Evolutionary conservation across 768 basidiomycete genomes (phyloP).

Genomic region (Russula olivacea): DNA sequence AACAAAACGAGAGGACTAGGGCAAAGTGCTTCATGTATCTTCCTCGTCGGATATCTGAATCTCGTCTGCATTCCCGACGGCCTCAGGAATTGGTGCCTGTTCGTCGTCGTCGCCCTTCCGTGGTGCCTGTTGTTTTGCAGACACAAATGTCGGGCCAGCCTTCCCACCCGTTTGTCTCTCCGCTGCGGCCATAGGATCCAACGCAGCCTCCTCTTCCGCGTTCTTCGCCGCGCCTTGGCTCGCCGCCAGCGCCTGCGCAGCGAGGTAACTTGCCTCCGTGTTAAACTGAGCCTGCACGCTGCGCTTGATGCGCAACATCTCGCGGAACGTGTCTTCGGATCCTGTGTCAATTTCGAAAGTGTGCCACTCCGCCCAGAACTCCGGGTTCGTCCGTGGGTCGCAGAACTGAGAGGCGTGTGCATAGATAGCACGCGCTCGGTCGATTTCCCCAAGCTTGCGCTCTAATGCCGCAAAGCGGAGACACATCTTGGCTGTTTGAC

Average conservation of each 20-base stretch:
- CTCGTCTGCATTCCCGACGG: slow-evolving; percentile 63
- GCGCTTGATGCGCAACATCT: slow-evolving; percentile 93
- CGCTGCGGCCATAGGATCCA: slow-evolving; percentile 85
- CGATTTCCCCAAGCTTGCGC: slow-evolving; percentile 97
- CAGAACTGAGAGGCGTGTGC: slow-evolving; percentile 99
- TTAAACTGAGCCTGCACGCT: slow-evolving; percentile 99
- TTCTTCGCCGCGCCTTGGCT: slow-evolving; percentile 49
- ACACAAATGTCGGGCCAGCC: slow-evolving; percentile 66
- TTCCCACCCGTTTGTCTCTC: slow-evolving; percentile 59
- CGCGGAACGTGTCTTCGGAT: slow-evolving; percentile 96
- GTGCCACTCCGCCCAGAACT: slow-evolving; percentile 98
- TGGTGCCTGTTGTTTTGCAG: slow-evolving; percentile 49
- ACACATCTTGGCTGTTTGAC: slow-evolving; percentile 96
- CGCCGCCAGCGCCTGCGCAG: slow-evolving; percentile 80
- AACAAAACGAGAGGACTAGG: neutral
- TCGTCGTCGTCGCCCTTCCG: slow-evolving; percentile 33
- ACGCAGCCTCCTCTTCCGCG: slow-evolving; percentile 36
- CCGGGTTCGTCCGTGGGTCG: slow-evolving; percentile 84
- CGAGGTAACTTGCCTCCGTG: slow-evolving; percentile 89
- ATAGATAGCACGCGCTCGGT: slow-evolving; percentile 92
- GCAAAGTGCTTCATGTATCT: slow-evolving; percentile 33
- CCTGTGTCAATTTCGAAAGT: slow-evolving; percentile 97
- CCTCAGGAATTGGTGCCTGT: neutral
- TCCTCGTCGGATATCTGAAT: slow-evolving; percentile 89
- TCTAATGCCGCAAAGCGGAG: slow-evolving; percentile 93